Base-by-base conservation (phyloP, 208 protist genomes). In the Leishmania amazonensis region DNA sequence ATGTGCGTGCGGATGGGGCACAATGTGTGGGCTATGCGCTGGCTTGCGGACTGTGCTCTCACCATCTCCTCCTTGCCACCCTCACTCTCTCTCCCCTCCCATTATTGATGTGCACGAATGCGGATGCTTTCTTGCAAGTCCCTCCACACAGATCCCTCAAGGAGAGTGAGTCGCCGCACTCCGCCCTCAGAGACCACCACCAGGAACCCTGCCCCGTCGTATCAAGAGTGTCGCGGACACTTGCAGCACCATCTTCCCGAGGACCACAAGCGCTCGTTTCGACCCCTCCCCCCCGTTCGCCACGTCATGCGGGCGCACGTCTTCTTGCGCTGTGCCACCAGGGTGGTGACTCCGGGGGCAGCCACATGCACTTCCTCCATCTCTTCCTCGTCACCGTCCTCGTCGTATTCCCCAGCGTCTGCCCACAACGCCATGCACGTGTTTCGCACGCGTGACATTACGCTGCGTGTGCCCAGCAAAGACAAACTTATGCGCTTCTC, bases 391-490 rank as follows among this genome's bases (percentile, higher is more conserved):
- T 28, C 65, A 4, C 4, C 31, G 5, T 31, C 35, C 19, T 62
- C 53, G 38, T 53, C 60, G 19, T 58, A 76, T n/a, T 57, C 75
- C 7, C 0, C 76, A 6, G 17, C 45, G 21, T 65, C 71, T 47
- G 62, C 40, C n/a, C 57, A 83, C 58, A 81, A 79, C 62, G 82
- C 79, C n/a, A 47, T 79, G 65, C 87, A 90, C 58, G 64, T 70
- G n/a, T 74, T 97, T 24, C 88, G 87, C 70, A 85, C 84, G 6
- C 85, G 92, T n/a, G 94, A 97, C 84, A 84, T 97, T 40, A 90
- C 90, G 3, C 79, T 97, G 47, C 84, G 83, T 28, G 82, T 94
- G 19, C 80, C 87, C 40, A 93, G 78, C 67, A 86, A 85, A 38
- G 86, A 94, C 75, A 83, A 86, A 9, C 81, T 77, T 0, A 21